Base-by-base conservation (phyloP, 1,284 basidiomycete species). In the Ganoderma resinaceum region DNA sequence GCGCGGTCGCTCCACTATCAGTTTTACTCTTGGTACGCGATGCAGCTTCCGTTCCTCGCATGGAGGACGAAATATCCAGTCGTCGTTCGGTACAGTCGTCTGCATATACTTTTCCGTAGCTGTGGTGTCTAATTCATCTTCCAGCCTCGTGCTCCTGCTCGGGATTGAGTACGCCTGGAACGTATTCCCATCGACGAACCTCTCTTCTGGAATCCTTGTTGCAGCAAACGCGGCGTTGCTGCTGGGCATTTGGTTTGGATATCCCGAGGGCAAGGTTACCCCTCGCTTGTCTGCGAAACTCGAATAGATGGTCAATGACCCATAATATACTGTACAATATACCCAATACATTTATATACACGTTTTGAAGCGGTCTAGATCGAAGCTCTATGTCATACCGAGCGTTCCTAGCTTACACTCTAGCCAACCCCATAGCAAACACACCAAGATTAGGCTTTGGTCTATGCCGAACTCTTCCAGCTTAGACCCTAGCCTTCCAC, bases 1-100 rank as follows among this genome's bases (percentile, higher is more conserved):
- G 95, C 98, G 18, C 89, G 98, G n/a, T 98, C 96, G 18, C 82
- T 99, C 65, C 97, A 99, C 79, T 99, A 99, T 79, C 97, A 99
- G 76, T 99, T 99, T 81, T 98, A 98, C 80, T 92, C 94, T 5
- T 99, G 97, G 98, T 99, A 99, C 79, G 95, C 94, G 14, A 93
- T 96, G 72, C 95, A 97, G 74, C 79, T 98, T n/a, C 95, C 96
- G 0, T 90, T 97, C 75, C 81, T 99, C 33, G 82, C 89, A 6
- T 96, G 91, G 88, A 87, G 89, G 74, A 92, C 93, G 4, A 84
- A 80, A 65, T 93, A 89, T 77, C 91, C 90, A 29, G 58, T 87
- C 20, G 42, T 81, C 31, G 8, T 92, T 26, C 92, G 89, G 95
- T 95, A 74, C 76, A 88, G 80, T 43, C 40, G 31, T 42, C n/a